Evolutionary conservation across 345 rosid species (phyloP), one percentile per base, ranked within the genome.

Genomic region (Dipteronia sinensis): DNA sequence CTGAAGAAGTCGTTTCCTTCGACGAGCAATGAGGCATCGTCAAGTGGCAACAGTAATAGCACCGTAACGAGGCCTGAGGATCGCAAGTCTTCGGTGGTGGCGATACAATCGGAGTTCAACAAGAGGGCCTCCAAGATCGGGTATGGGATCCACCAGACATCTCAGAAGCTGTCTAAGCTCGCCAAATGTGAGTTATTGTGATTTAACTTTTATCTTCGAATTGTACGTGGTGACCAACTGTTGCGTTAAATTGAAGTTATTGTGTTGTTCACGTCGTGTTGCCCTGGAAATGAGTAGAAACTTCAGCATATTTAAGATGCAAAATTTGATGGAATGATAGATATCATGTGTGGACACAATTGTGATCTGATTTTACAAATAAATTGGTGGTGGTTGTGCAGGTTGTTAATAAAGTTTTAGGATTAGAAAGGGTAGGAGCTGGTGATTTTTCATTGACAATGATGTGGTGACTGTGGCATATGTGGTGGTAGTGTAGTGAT

Each of bases 131-230:
- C 90, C 34, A 87, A 84, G 77, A 84, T 86, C 67, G 89, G 93
- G 78, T 76, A 75, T 44, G 93, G 91, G 62, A 91, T 91, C 51
- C 90, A 90, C 72, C 98, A 93, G 77, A 90, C 98, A 22, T 93
- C 98, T 17, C 95, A 90, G 83, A 93, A 91, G 83, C 91, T 93
- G 8, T 78, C 94, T 0, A 93, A 91, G 87, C 89, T 93, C 6
- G 93, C 98, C 7, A 89, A 91, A 86, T 82, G 97, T 91, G 78
- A 87, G 96, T 75, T 67, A 19, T 5, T 61, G 12, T 11, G 20
- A 27, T 47, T 74, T 7, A 42, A 40, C 25, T 16, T 15, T 15
- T 25, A 61, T 61, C 16, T 15, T 59, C 23, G 42, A 11, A 72
- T 55, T 72, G 13, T 55, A 6, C 10, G 11, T 11, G 15, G 27